Conservation (phyloP, 805 yeast species). For the Tanozyma kutaoensis region DNA sequence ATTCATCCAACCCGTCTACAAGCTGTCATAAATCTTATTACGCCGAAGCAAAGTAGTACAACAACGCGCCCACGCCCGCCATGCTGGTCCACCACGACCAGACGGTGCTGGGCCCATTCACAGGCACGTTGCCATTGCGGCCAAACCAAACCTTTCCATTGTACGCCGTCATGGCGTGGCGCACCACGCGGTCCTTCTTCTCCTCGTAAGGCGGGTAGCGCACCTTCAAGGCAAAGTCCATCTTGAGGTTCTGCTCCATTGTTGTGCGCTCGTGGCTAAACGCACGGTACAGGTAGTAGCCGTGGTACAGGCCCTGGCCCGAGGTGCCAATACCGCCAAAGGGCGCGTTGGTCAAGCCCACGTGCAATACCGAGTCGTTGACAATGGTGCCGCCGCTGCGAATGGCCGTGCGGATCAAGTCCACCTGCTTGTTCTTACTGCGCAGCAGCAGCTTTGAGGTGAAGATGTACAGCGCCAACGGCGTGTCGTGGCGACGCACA, state of each 20-base stretch:
- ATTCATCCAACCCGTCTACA: no score
- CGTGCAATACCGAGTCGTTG: constrained; percentile 66
- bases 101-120: constrained; percentile 18
- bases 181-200: constrained; percentile 24
- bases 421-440: constrained; percentile 29
- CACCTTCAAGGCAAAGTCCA: constrained; percentile 41
- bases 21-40: neutral
- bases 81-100: constrained; percentile 19
- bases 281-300: constrained; percentile 39
- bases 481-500: constrained; percentile 46
- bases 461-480: constrained; percentile 70
- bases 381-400: constrained; percentile 64
- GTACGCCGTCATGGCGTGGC: constrained; percentile 13
- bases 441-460: constrained; percentile 29
- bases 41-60: constrained; percentile 4
- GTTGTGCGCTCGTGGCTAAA: constrained; percentile 68
- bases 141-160: constrained; percentile 25
- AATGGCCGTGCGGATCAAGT: constrained; percentile 31
- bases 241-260: constrained; percentile 50
- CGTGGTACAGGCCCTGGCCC: constrained; percentile 79
- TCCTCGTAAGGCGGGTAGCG: constrained; percentile 53
- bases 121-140: constrained; percentile 20
- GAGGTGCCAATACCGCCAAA: constrained; percentile 88
- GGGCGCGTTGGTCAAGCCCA: constrained; percentile 55
- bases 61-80: constrained; percentile 16